Percentiles rank a stretch among this genome's conserved stretches.
Evolutionary conservation across 2,329 filamentous ascomycete species (phyloP).

Genomic region (Orbilia blumenaviensis): DNA sequence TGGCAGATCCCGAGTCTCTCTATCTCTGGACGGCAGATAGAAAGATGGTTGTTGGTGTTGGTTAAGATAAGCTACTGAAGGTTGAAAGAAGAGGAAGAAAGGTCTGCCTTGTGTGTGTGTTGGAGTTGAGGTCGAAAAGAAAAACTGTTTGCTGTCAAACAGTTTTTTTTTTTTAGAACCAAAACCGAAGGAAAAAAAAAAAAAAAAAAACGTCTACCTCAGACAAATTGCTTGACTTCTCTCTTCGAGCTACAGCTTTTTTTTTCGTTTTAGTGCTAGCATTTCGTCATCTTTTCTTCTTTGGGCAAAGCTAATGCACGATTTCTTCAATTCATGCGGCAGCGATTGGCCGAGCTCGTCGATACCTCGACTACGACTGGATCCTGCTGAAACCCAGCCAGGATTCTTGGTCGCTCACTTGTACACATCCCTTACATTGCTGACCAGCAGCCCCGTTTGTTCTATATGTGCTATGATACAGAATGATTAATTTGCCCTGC

Average conservation of each 20-base stretch:
- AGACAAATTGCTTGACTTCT: too few relatives aligned
- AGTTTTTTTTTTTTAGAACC: conserved; percentile 35
- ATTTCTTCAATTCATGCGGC: background rate
- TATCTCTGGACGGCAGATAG: background rate
- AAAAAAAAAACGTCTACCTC: too few relatives aligned
- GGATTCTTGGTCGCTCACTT: background rate
- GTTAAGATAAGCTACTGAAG: background rate
- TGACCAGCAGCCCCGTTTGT: too few relatives aligned
- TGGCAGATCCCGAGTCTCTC: background rate
- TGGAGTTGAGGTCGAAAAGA: conserved; percentile 15
- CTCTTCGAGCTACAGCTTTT: too few relatives aligned
- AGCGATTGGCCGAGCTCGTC: background rate
- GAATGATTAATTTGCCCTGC: background rate
- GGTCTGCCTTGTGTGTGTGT: background rate
- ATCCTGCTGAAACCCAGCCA: background rate
- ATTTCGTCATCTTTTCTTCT: conserved; percentile 47
- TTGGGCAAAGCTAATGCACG: conserved; percentile 21
- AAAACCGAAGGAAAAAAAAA: too few relatives aligned
- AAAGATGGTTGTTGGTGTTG: background rate
- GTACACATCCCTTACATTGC: background rate
- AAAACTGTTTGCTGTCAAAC: conserved; percentile 31
- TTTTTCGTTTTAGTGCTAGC: conserved; percentile 13
- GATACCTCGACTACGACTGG: background rate
- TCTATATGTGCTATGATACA: too few relatives aligned
- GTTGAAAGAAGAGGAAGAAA: background rate